Percentiles rank a stretch among this genome's conserved stretches.
Evolutionary conservation across 2,329 filamentous ascomycete species (phyloP).

Genomic region (Fusarium sp.): DNA sequence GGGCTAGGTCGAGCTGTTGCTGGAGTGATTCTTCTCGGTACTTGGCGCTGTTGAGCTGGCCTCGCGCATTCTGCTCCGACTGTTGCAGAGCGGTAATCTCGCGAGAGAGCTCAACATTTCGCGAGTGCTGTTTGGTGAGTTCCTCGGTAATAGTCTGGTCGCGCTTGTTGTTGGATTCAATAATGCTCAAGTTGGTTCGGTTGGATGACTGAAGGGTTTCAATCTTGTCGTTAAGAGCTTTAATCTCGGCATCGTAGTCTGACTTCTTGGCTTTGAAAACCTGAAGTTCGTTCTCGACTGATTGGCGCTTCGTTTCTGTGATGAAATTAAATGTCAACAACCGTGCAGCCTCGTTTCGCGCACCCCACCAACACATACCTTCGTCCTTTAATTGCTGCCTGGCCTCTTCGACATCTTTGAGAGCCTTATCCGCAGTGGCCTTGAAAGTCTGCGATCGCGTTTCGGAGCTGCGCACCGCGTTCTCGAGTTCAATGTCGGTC

Average conservation of each 20-base stretch:
- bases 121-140: conserved; percentile 89
- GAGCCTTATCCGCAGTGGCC: conserved; percentile 83
- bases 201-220: conserved; percentile 91
- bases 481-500: conserved; percentile 93
- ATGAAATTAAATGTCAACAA: conserved; percentile 33
- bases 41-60: conserved; percentile 83
- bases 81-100: conserved; percentile 88
- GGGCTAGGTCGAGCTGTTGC: conserved; percentile 90
- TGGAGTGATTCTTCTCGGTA: conserved; percentile 92
- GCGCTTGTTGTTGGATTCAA: conserved; percentile 90
- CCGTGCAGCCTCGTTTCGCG: conserved; percentile 7
- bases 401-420: conserved; percentile 86
- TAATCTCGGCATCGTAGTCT: conserved; percentile 81
- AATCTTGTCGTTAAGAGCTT: conserved; percentile 85
- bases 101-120: conserved; percentile 85
- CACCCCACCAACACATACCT: conserved; percentile 68
- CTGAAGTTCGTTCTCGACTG: conserved; percentile 86
- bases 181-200: conserved; percentile 87
- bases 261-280: conserved; percentile 81
- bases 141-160: conserved; percentile 91
- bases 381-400: conserved; percentile 86
- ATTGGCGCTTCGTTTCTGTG: conserved; percentile 81
- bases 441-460: conserved; percentile 87
- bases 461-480: conserved; percentile 86
- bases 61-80: conserved; percentile 84